Conservation (phyloP, 371 early-diverging fungal species). For the Saksenaea vasiformis region DNA sequence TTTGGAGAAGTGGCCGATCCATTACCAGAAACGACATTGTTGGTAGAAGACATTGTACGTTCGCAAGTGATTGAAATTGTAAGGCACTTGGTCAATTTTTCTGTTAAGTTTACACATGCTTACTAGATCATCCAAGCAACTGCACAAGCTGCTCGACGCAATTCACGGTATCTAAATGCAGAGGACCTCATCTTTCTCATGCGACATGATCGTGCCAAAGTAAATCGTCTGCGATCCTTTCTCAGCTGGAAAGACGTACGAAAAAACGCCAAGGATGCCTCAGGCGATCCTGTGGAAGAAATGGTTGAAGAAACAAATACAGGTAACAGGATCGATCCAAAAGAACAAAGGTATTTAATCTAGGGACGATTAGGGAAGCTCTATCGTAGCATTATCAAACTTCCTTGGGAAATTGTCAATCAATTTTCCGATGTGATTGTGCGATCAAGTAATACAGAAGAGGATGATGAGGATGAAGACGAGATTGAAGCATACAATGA, state of each 20-base stretch:
- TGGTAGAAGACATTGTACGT: conserved; percentile 94
- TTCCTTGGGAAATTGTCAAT: conserved; percentile 90
- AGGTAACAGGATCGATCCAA: conserved; percentile 20
- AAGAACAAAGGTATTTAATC: neutral
- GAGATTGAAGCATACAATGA: conserved; percentile 87
- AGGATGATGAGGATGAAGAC: conserved; percentile 86
- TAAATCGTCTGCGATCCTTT: conserved; percentile 87
- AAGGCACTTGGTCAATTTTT: conserved; percentile 20
- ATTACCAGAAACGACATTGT: conserved; percentile 79
- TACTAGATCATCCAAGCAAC: conserved; percentile 82
- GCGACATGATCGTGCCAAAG: conserved; percentile 91
- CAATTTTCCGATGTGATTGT: conserved; percentile 70
- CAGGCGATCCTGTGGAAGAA: conserved; percentile 71
- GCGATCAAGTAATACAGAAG: conserved; percentile 61
- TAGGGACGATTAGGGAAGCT: conserved; percentile 43
- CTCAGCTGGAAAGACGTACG: conserved; percentile 96
- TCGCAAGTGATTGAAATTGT: conserved; percentile 94
- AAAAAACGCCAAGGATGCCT: conserved; percentile 81
- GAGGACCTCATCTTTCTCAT: conserved; percentile 98
- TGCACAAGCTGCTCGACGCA: conserved; percentile 82
- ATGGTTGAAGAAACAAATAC: conserved; percentile 70
- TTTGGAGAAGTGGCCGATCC: conserved; percentile 95
- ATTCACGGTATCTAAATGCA: conserved; percentile 78
- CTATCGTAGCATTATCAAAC: conserved; percentile 77
- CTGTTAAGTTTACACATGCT: neutral